Evolutionary conservation across 305 asterid species (phyloP), one percentile per base, ranked within the genome.

Genomic region (Rubia peregrina): DNA sequence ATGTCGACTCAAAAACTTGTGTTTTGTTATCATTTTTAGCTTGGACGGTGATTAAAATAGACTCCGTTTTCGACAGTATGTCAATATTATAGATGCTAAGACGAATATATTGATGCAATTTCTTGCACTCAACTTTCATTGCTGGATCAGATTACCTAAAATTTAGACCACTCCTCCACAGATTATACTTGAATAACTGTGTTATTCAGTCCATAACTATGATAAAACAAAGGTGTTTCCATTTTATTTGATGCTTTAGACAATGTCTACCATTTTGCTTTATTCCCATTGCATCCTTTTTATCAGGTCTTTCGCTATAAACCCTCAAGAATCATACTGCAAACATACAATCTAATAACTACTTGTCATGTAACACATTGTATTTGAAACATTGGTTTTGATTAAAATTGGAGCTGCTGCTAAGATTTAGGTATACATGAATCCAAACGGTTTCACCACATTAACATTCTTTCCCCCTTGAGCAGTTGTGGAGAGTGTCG

Each of bases 401-500:
- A 10, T 7, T 56, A 9, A 36, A 41, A 12, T 33, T 60, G 21
- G 53, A 16, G 59, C 38, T 57, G n/a, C 14, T 49, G 33, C 44
- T 7, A 7, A 38, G 41, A 51, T 19, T 2, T 53, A 61, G 38
- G 21, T 51, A 17, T 51, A 16, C 10, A 14, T 61, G 65, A 57
- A 46, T 7, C 1, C 9, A 38, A 67, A 40, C 57, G 10, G 42
- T 36, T 63, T 62, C 49, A 11, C 36, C 5, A n/a, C 49, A 19
- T 64, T 40, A 6, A 68, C 53, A n/a, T 73, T 59, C 73, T 17
- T 77, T 73, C 13, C 17, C 74, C n/a, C 72, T 79, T 70, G 61
- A 56, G 71, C 85, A 90, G 96, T 78, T 90, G 46, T 86, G 95
- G 96, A 81, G 95, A 78, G 83, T 88, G 78, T 90, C 96, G 2